phyloP scores from a whole-genome alignment of 805 yeast species.

The Candida piceae region DNA sequence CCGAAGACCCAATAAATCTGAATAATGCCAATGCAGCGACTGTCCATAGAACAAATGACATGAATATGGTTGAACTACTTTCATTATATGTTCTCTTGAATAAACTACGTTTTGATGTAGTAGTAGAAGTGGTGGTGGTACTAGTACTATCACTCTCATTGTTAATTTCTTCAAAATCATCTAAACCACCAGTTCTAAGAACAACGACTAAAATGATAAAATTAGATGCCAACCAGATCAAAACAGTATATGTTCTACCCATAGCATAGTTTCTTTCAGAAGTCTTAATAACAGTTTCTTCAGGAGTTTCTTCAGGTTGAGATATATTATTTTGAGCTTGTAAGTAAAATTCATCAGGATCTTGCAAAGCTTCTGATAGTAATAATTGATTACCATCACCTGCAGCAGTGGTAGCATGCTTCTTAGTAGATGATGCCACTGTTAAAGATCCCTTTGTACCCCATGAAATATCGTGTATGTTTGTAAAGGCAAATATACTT shows the following conservation, averaged over 20 bases:
- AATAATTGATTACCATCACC: conserved; percentile 15
- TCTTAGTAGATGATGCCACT: conserved; percentile 50
- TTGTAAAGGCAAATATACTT: conserved; percentile 91
- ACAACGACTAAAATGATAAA: conserved; percentile 76
- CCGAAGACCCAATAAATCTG: conserved; percentile 67
- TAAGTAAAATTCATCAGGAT: conserved; percentile 26
- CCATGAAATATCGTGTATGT: conserved; percentile 94
- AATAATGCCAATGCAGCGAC: conserved; percentile 84
- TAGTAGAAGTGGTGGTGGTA: conserved; percentile 5
- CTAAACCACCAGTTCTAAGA: conserved; percentile 75
- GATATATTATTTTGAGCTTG: conserved; percentile 22
- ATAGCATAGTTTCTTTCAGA: conserved; percentile 74
- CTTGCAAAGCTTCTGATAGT: conserved; percentile 26
- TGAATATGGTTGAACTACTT: conserved; percentile 41
- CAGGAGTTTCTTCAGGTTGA: conserved; percentile 44
- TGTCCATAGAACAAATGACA: conserved; percentile 84
- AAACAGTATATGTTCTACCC: conserved; percentile 81
- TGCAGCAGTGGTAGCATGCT: conserved; percentile 41
- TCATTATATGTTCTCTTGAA: conserved; percentile 16
- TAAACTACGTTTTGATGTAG: conserved; percentile 28
- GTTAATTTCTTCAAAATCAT: conserved; percentile 28
- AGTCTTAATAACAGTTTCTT: conserved; percentile 24
- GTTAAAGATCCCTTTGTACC: conserved; percentile 86
- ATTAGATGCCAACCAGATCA: conserved; percentile 83
- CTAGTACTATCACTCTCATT: conserved; percentile 17